Evolutionary conservation across 768 basidiomycete species (phyloP).

Genomic region (Boletus edulis): DNA sequence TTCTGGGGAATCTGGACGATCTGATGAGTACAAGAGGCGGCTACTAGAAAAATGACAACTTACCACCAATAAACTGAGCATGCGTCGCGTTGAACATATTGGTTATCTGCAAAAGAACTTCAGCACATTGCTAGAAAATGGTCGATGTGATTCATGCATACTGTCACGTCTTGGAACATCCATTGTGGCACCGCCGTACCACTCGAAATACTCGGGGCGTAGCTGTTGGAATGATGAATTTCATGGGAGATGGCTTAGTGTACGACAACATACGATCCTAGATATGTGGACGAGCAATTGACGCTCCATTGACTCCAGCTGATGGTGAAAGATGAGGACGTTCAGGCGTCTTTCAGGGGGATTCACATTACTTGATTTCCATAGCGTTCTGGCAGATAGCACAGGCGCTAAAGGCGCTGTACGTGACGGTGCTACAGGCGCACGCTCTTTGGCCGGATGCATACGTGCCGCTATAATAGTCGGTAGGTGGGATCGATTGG

Average conservation of each 20-base stretch:
- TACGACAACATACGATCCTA: conserved; percentile 17
- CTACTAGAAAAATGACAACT: not conserved
- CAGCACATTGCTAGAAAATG: conserved; percentile 1
- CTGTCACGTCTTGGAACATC: conserved; percentile 59
- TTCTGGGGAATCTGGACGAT: not conserved
- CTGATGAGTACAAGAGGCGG: not conserved
- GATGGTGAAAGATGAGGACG: not conserved
- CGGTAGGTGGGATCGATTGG: too few relatives aligned
- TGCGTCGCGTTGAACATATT: not conserved
- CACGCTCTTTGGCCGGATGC: conserved; percentile 32
- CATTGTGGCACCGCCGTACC: conserved; percentile 54
- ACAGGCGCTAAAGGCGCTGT: conserved; percentile 56
- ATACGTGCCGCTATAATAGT: conserved; percentile 19
- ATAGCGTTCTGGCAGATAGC: conserved; percentile 50
- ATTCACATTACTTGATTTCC: conserved; percentile 31
- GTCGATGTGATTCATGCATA: conserved; percentile 21
- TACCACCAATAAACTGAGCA: not conserved
- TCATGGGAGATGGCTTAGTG: not conserved
- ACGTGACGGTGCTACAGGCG: conserved; percentile 55
- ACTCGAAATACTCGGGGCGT: conserved; percentile 42
- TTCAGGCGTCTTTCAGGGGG: not conserved
- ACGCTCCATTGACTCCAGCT: conserved; percentile 52
- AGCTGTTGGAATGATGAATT: conserved; percentile 31
- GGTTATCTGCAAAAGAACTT: conserved; percentile 21
- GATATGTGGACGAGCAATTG: conserved; percentile 42